Percentiles rank a stretch among this genome's conserved stretches.
Evolutionary conservation across 495 filamentous ascomycete genomes (phyloP).

Genomic region (Chaetomium fimeti): DNA sequence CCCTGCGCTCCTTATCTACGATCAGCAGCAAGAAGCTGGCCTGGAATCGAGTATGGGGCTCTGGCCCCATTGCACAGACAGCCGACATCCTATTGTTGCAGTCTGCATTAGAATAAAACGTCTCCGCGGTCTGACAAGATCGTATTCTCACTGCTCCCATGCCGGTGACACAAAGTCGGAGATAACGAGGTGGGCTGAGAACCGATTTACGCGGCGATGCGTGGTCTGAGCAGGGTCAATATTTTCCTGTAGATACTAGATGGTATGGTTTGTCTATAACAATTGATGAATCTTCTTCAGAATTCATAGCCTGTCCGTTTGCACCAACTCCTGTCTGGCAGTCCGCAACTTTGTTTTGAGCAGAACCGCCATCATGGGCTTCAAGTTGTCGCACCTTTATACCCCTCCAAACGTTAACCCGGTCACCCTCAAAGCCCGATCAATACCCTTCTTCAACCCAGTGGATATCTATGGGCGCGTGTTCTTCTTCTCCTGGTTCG

Average conservation of each 20-base stretch:
- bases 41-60: background rate
- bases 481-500: conserved; percentile 92
- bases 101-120: background rate
- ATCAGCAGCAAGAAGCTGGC: background rate
- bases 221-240: background rate
- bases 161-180: background rate
- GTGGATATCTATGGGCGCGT: conserved; percentile 80
- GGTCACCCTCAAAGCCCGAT: conserved; percentile 73
- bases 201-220: background rate
- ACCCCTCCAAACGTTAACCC: conserved; percentile 65
- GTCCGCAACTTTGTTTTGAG: conserved; percentile 46
- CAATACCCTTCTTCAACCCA: conserved; percentile 78
- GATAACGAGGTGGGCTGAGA: background rate
- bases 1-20: conserved; percentile 9
- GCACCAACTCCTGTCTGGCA: background rate
- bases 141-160: background rate
- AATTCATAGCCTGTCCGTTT: background rate
- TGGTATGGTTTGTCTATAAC: conserved; percentile 2
- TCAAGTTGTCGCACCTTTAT: conserved; percentile 55
- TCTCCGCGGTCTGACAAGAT: background rate
- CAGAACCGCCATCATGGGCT: conserved; percentile 35
- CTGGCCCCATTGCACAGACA: background rate
- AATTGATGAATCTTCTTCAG: background rate
- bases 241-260: background rate
- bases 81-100: background rate